These are phyloP conservation scores for Gossypium aridum DNA, from an alignment of 441 rosid genomes.

Conservation along the genomic window DNA sequence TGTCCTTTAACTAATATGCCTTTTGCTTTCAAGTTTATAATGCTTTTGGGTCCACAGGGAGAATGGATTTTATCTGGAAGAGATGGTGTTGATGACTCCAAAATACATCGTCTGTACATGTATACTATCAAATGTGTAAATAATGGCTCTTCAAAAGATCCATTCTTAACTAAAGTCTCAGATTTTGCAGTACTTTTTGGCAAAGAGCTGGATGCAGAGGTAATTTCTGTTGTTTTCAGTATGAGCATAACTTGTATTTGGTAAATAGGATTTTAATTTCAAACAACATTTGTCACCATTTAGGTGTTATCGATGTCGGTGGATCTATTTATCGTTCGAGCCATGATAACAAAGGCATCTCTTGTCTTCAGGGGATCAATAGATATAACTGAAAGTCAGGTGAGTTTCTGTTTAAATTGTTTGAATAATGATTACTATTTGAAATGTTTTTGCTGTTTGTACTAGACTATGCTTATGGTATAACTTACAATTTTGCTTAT, in stretches of 20 bases:
- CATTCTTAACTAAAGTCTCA: constrained; percentile 81
- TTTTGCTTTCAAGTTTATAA: background rate
- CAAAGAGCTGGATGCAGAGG: constrained; percentile 99
- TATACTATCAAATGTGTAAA: constrained; percentile 70
- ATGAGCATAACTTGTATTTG: constrained; percentile 1
- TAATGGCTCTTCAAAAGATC: constrained; percentile 74
- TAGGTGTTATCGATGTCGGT: constrained; percentile 99
- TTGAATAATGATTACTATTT: constrained; percentile 6
- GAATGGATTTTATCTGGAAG: constrained; percentile 94
- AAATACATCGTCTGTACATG: constrained; percentile 59
- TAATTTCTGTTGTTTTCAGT: constrained; percentile 18
- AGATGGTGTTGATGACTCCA: constrained; percentile 50
- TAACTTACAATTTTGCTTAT: constrained; percentile 15
- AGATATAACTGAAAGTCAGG: constrained; percentile 78
- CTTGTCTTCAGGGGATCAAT: constrained; percentile 82
- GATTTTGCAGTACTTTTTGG: constrained; percentile 93
- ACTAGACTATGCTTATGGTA: background rate
- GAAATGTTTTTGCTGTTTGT: background rate
- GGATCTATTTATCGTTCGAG: constrained; percentile 99
- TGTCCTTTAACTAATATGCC: background rate
- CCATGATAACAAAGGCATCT: constrained; percentile 96
- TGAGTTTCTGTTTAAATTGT: constrained; percentile 21
- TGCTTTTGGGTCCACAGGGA: constrained; percentile 51
- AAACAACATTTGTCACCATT: constrained; percentile 6
- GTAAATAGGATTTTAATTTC: constrained; percentile 5